Percentiles rank a stretch among this genome's conserved stretches.
These are phyloP conservation scores for Lecanicillium sp. DNA, from an alignment of 2,329 filamentous ascomycete species.

Conservation along the genomic window DNA sequence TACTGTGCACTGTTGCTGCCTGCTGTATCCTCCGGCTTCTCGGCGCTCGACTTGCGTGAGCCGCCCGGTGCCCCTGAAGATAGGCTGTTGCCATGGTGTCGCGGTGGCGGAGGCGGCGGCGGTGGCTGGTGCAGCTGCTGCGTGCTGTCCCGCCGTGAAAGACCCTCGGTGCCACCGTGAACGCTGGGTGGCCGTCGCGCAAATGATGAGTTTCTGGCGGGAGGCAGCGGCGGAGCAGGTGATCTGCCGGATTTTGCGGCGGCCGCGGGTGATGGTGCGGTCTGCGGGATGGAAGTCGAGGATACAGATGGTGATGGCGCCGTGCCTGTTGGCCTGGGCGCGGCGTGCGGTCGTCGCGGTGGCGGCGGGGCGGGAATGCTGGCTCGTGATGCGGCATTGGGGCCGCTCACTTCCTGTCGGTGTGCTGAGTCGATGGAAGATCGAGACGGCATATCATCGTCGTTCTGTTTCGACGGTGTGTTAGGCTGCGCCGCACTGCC, in stretches of 20 bases:
- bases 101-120: slow-evolving; percentile 43
- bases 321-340: slow-evolving; percentile 26
- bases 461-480: slow-evolving; percentile 16
- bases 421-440: slow-evolving; percentile 46
- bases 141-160: slow-evolving; percentile 24
- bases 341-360: slow-evolving; percentile 42
- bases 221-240: slow-evolving; percentile 37
- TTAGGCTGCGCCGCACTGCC: not conserved
- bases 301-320: slow-evolving; percentile 16
- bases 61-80: slow-evolving; percentile 23
- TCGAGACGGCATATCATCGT: slow-evolving; percentile 37
- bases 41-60: slow-evolving; percentile 16
- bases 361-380: slow-evolving; percentile 42
- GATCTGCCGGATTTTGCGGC: slow-evolving; percentile 15
- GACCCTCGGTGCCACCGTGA: slow-evolving; percentile 33
- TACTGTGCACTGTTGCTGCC: not conserved
- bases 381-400: slow-evolving; percentile 32
- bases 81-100: slow-evolving; percentile 42
- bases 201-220: slow-evolving; percentile 35
- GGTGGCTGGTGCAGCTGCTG: slow-evolving; percentile 24
- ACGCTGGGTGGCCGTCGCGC: slow-evolving; percentile 40
- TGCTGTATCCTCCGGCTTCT: slow-evolving; percentile 12
- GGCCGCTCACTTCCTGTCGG: slow-evolving; percentile 39
- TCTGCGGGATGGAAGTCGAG: slow-evolving; percentile 10
- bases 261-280: not conserved